Percentiles rank a stretch among this genome's conserved stretches.
Conservation (phyloP, 441 rosid genomes). For the Gossypium schwendimanii region DNA sequence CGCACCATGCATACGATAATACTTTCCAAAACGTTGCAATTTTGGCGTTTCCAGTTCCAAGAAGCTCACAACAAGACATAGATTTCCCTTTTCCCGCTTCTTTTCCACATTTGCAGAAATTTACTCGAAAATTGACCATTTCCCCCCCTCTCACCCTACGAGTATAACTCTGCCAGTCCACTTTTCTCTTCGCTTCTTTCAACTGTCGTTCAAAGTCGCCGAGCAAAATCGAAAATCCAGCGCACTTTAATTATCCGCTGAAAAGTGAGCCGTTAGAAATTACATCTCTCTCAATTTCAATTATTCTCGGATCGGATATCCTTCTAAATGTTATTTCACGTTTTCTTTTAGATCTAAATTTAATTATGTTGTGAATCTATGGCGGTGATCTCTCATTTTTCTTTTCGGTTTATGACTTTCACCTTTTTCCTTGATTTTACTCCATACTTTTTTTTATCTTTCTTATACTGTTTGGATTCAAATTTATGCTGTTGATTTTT, state of each 20-base stretch:
- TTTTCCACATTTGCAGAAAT: neutral
- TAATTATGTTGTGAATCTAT: neutral
- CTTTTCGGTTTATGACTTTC: neutral
- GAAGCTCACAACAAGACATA: neutral
- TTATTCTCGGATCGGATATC: neutral
- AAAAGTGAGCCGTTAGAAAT: constrained; percentile 14
- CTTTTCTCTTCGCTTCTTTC: neutral
- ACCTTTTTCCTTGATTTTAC: neutral
- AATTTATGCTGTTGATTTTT: neutral
- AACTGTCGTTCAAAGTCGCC: neutral
- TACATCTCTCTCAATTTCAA: neutral
- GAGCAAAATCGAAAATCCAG: neutral
- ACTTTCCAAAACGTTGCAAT: neutral
- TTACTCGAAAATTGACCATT: neutral
- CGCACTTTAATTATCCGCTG: neutral
- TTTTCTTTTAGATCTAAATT: neutral
- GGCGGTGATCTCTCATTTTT: neutral
- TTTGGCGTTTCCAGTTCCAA: neutral
- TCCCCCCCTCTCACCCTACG: neutral
- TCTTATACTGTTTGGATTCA: too few species aligned
- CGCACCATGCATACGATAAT: neutral
- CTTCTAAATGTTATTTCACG: neutral
- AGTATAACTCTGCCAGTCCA: neutral
- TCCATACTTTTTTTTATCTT: neutral
- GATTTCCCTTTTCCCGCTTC: constrained; percentile 24